Base-by-base conservation (phyloP, 768 basidiomycete species). In the Tephrocybe rancida region DNA sequence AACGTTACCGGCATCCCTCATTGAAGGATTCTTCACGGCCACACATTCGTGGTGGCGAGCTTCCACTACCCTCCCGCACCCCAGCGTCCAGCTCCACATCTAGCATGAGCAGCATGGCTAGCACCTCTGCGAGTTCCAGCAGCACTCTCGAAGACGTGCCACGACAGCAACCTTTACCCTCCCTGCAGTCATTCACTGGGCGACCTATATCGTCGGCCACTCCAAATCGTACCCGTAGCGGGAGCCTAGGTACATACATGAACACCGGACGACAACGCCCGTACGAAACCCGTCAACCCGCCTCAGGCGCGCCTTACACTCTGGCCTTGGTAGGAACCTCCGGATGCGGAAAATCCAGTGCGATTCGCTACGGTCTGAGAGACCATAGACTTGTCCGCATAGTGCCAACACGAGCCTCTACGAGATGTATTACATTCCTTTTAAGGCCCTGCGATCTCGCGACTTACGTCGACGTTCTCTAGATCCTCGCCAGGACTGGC, bases 291-390 rank as follows among this genome's bases (percentile, higher is more conserved):
- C 69, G 68, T 50, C 52, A 68, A 34, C 57, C 64, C 59, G 69
- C 64, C n/a, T n/a, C n/a, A n/a, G n/a, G n/a, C 58, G 58, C 62
- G n/a, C 68, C 69, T 43, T 67, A 89, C 44, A 83, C 85, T 8
- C 74, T 98, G 26, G 86, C 87, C 27, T 85, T 98, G 29, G 78
- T 95, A 34, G 96, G 96, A 13, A 79, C 83, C 11, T 69, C 78
- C 34, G 81, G 85, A 29, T 93, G 90, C 55, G 96, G 95, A 55
- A 98, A 98, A 71, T 87, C 91, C 1, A 83, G 85, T 2, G 79
- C 92, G 45, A 90, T 97, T 57, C 75, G 77, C 30, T 87, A 86
- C 65, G 94, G 92, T 10, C 74, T 94, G 50, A 85, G 82, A 57
- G 75, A 78, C 2, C 86, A 83, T 60, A 73, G 76, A 14, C 72